Base-by-base conservation (phyloP, 2,329 filamentous ascomycete genomes). In the Fusarium agapanthi region DNA sequence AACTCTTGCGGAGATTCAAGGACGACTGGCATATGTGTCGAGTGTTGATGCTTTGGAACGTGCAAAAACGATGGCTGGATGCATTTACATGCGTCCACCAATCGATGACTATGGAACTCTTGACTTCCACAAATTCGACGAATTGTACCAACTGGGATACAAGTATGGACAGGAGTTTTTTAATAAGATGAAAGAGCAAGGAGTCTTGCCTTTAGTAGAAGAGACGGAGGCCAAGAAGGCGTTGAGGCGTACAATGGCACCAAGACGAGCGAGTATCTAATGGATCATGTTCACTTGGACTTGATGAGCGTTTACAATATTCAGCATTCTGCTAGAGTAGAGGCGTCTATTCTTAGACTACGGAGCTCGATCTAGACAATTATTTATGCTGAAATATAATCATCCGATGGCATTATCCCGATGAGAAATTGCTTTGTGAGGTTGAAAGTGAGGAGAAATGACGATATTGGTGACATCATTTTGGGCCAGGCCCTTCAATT, bases 101-200 rank as follows among this genome's bases (percentile, higher is more conserved):
- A 93, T 99, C 71, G 96, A 98, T 79, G 88, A 90, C 4, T 99
- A 97, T 76, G 96, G 95, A 9, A 99, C 96, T 3, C 85, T 99
- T 35, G 96, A 99, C 65, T 99, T 99, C 85, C 93, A 91, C 69
- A 98, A 97, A 81, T 99, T 99, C 81, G 95, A 98, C 78, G 97
- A 99, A 86, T 95, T 99, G 60, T 97, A 97, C 78, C 88, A 92
- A 75, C 88, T 98, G 16, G 97, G 96, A 3, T 97, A 97, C 82
- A 87, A 89, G 61, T 99, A 91, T 79, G 96, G 95, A 9, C 92
- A 92, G 80, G 90, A 94, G 60, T 98, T 92, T 80, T 82, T 99
- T 73, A 89, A 90, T 59, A 88, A 91, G 75, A 84, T 98, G 80
- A 91, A 91, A 79, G 93, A 93, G 43, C 88, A 97, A 76, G 95